These are phyloP conservation scores for Colletotrichum graminicola DNA, from an alignment of 2,329 filamentous ascomycete genomes.

Conservation along the genomic window DNA sequence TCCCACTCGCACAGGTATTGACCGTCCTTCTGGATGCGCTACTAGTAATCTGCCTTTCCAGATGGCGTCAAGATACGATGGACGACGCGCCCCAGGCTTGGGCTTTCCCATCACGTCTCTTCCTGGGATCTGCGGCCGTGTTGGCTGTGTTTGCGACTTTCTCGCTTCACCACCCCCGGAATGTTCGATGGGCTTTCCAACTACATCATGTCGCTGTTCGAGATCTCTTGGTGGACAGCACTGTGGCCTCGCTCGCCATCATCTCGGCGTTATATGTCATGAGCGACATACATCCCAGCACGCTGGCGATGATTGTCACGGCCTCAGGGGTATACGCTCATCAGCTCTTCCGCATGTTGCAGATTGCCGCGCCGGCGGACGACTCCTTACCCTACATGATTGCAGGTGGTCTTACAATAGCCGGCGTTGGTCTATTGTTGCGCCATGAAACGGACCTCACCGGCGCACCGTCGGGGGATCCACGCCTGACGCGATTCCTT, in stretches of 20 bases:
- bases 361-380: conserved; percentile 9
- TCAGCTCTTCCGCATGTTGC: conserved; percentile 35
- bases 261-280: conserved; percentile 48
- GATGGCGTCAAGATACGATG: conserved; percentile 45
- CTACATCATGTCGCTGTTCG: conserved; percentile 47
- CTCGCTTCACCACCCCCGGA: conserved; percentile 47
- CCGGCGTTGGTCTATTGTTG: conserved; percentile 42
- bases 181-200: conserved; percentile 49
- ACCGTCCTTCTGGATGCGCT: conserved; percentile 49
- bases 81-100: conserved; percentile 45
- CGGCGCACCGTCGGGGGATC: conserved; percentile 7
- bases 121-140: conserved; percentile 44
- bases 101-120: conserved; percentile 44
- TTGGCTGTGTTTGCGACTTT: conserved; percentile 47
- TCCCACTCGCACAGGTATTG: conserved; percentile 48
- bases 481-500: conserved; percentile 29
- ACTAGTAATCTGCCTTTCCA: conserved; percentile 47
- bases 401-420: conserved; percentile 14
- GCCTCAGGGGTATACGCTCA: conserved; percentile 46
- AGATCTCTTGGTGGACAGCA: conserved; percentile 50
- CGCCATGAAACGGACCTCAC: conserved; percentile 37
- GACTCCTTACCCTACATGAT: conserved; percentile 31
- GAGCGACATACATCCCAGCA: conserved; percentile 46
- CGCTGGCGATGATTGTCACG: conserved; percentile 47
- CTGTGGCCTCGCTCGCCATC: conserved; percentile 44